Evolutionary conservation across 306 rosid species (phyloP).

Genomic region (Alnus glutinosa): DNA sequence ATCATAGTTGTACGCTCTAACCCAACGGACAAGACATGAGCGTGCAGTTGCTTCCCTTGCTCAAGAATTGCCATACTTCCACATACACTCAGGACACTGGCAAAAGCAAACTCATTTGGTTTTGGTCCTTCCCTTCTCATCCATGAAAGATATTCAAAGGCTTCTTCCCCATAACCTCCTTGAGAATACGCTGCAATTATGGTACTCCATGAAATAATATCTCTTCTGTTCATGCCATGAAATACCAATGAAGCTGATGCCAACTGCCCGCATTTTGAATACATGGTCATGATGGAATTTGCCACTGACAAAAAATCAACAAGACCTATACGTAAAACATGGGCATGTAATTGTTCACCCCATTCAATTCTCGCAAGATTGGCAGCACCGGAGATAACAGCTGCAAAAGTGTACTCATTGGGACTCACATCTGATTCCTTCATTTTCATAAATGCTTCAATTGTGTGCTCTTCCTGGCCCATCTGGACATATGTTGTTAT

Average conservation of each 20-base stretch:
- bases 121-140: slow-evolving; percentile 73
- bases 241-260: slow-evolving; percentile 57
- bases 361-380: slow-evolving; percentile 54
- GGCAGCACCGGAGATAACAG: slow-evolving; percentile 66
- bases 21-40: slow-evolving; percentile 57
- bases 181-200: slow-evolving; percentile 74
- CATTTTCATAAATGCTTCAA: slow-evolving; percentile 66
- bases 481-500: slow-evolving; percentile 49
- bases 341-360: slow-evolving; percentile 68
- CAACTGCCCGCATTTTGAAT: slow-evolving; percentile 65
- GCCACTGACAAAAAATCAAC: slow-evolving; percentile 58
- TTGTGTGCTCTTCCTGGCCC: slow-evolving; percentile 57
- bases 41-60: slow-evolving; percentile 81
- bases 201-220: slow-evolving; percentile 88
- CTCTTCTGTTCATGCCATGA: slow-evolving; percentile 51
- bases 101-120: slow-evolving; percentile 73
- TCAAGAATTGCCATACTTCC: slow-evolving; percentile 80
- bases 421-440: slow-evolving; percentile 54
- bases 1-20: slow-evolving; percentile 54
- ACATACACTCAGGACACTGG: slow-evolving; percentile 73
- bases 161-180: slow-evolving; percentile 66
- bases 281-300: slow-evolving; percentile 66
- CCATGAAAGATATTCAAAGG: slow-evolving; percentile 61
- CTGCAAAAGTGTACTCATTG: slow-evolving; percentile 73
- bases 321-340: slow-evolving; percentile 54